Evolutionary conservation across 805 yeast genomes (phyloP), one percentile per base, ranked within the genome.

Genomic region (Scheffersomyces lignosus): DNA sequence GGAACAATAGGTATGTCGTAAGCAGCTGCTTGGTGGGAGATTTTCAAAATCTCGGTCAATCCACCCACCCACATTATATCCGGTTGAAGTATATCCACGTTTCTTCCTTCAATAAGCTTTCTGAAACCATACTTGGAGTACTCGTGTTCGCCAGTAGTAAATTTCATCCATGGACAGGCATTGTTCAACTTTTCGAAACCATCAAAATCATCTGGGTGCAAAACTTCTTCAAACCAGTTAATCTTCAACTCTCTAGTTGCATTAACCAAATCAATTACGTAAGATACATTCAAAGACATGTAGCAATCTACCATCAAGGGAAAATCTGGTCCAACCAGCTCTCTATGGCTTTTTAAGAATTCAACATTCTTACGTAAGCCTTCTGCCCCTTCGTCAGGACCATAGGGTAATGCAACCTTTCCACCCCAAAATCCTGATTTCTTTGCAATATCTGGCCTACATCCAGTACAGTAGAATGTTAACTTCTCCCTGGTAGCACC

Each of bases 41-140:
- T 58, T 44, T 69, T 64, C 36, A 73, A 53, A 23, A 71, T 53
- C 54, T 73, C 78, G 14, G 77, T 71, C 62, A 72, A 49, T 30
- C 77, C 77, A 34, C 77, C 77, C 41, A 71, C 73, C 77, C 77
- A 73, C 77, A 73, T 73, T 34, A 72, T 70, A 48, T 73, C 78
- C 15, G 77, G 77, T 49, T 73, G 78, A 39, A 73, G 51, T 41
- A 73, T 71, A 45, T 70, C 76, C 34, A 73, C 41, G 48, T 71
- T 70, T 42, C 78, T 56, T 29, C 71, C 75, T 49, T 72, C 77
- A 43, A 73, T 72, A 36, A 72, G 61, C 54, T 73, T 70, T 48
- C 77, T 60, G 60, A 73, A 73, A 4, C 77, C 77, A 45, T 72
- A 72, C 46, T 66, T 64, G 38, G 77, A 66, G 56, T 72, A 73